A percentile compares a stretch with the other conserved stretches of the same genome.
Evolutionary conservation across 192 early-diverging fungal species (phyloP).

Genomic region (Entomortierella chlamydospora): DNA sequence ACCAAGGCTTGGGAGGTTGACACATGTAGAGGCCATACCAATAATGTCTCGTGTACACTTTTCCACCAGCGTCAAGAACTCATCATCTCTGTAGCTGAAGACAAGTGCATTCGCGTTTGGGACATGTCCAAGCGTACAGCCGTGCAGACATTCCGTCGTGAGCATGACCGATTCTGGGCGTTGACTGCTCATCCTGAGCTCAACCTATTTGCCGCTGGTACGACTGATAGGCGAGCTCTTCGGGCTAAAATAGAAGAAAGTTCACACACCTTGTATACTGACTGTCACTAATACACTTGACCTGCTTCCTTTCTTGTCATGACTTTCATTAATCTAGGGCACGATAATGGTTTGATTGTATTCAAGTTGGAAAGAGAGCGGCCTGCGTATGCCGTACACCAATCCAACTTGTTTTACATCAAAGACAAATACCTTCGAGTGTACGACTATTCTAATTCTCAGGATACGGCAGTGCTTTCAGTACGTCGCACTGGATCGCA

Average conservation of each 20-base stretch:
- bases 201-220: slow-evolving; percentile 88
- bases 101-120: slow-evolving; percentile 99
- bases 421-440: slow-evolving; percentile 88
- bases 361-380: slow-evolving; percentile 99
- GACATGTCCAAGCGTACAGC: slow-evolving; percentile 96
- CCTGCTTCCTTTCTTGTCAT: not conserved
- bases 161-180: slow-evolving; percentile 97
- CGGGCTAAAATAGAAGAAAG: too few species aligned
- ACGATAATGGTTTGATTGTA: slow-evolving; percentile 97
- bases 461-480: slow-evolving; percentile 82
- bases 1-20: slow-evolving; percentile 99
- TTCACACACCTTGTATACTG: too few species aligned
- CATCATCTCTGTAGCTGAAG: slow-evolving; percentile 93
- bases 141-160: slow-evolving; percentile 95
- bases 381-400: slow-evolving; percentile 88
- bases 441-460: slow-evolving; percentile 82
- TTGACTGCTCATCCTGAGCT: slow-evolving; percentile 96
- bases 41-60: slow-evolving; percentile 92
- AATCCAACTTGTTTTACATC: slow-evolving; percentile 88
- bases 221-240: too few species aligned
- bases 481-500: slow-evolving; percentile 81
- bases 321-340: slow-evolving; percentile 63
- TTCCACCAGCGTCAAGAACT: slow-evolving; percentile 98
- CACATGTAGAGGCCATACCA: slow-evolving; percentile 98
- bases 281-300: too few species aligned